Percentiles rank a stretch among this genome's conserved stretches.
phyloP scores from a whole-genome alignment of 1,284 basidiomycete species.

The Pulchroboletus neoregius region DNA sequence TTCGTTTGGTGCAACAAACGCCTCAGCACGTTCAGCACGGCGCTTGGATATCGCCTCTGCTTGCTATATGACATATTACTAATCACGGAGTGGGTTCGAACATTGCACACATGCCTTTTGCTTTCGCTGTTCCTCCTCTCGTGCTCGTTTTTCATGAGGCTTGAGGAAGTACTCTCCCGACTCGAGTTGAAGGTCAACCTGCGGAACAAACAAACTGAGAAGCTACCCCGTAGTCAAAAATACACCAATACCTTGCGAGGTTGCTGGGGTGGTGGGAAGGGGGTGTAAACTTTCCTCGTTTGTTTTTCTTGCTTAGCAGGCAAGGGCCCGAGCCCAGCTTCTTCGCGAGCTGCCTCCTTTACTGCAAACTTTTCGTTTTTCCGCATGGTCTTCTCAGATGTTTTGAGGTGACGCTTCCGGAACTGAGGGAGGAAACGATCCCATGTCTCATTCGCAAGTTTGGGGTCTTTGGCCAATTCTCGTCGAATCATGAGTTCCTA shows the following conservation, averaged over 20 bases:
- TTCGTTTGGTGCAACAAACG: constrained; percentile 80
- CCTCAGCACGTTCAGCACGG: constrained; percentile 75
- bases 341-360: constrained; percentile 57
- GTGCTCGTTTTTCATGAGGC: constrained; percentile 70
- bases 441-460: constrained; percentile 93
- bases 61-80: constrained; percentile 52
- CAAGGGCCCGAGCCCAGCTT: constrained; percentile 52
- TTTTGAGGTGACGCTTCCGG: constrained; percentile 88
- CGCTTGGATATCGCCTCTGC: constrained; percentile 64
- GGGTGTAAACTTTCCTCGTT: constrained; percentile 96
- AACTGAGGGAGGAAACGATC: constrained; percentile 97
- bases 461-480: constrained; percentile 97
- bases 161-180: constrained; percentile 99
- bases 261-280: constrained; percentile 93
- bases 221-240: background rate
- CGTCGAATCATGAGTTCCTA: constrained; percentile 99
- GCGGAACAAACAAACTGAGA: constrained; percentile 14
- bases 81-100: background rate
- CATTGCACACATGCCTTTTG: constrained; percentile 61
- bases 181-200: constrained; percentile 93
- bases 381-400: constrained; percentile 85
- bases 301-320: constrained; percentile 43
- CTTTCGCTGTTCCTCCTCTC: constrained; percentile 60
- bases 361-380: constrained; percentile 67
- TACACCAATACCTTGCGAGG: constrained; percentile 72